Conservation (phyloP, 169 alveolate genomes). For the Babesia caballi region DNA sequence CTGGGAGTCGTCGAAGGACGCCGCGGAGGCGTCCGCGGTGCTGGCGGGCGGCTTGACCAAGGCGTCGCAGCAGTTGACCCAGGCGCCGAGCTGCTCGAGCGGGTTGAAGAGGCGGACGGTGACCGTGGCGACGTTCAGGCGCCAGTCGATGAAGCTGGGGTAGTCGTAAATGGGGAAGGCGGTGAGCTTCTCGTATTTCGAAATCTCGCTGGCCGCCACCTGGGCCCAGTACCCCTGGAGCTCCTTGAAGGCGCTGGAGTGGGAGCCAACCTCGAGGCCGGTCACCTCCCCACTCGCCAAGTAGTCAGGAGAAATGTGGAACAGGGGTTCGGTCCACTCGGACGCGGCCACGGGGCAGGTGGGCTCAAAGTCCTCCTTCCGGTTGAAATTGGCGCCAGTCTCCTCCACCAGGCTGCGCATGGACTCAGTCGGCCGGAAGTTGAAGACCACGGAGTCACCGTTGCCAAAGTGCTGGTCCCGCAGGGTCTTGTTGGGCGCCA, state of each 20-base stretch:
- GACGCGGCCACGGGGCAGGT: slow-evolving; percentile 29
- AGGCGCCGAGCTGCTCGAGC: slow-evolving; percentile 37
- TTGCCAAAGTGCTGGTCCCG: slow-evolving; percentile 39
- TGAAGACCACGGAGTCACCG: slow-evolving; percentile 57
- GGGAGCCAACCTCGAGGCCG: not conserved
- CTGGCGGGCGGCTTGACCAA: not conserved
- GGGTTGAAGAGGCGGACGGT: slow-evolving; percentile 48
- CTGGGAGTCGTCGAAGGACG: not conserved
- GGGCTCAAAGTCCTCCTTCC: slow-evolving; percentile 59
- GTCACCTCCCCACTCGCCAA: not conserved
- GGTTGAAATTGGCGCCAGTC: slow-evolving; percentile 25
- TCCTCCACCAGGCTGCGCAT: slow-evolving; percentile 48
- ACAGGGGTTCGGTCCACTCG: not conserved
- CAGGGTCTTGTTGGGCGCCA: slow-evolving; percentile 31
- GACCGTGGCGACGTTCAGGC: slow-evolving; percentile 38
- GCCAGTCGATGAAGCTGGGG: slow-evolving; percentile 61
- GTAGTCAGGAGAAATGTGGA: slow-evolving; percentile 19
- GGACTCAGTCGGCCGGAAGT: slow-evolving; percentile 61
- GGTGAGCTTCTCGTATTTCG: not conserved
- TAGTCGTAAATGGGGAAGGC: slow-evolving; percentile 52
- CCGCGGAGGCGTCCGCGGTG: not conserved
- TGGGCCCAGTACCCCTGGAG: not conserved
- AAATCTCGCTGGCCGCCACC: slow-evolving; percentile 2
- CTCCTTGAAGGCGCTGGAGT: not conserved
- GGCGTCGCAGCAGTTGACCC: slow-evolving; percentile 52